Base-by-base conservation (phyloP, 163 green algal genomes). In the Scenedesmus sp. region DNA sequence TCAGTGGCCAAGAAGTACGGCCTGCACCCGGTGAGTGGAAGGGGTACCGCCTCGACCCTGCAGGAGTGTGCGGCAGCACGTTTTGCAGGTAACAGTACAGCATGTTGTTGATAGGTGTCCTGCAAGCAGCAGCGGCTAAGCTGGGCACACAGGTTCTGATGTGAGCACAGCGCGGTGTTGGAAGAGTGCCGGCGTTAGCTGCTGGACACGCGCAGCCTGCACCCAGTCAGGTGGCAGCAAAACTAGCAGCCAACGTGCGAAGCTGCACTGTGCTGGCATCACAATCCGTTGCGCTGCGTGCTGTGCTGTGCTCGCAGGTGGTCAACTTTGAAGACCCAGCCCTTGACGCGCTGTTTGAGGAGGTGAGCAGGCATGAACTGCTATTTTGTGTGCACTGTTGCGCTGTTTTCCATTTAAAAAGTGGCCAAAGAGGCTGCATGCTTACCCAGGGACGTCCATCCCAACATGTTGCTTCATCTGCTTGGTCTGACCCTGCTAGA, bases 11-110 rank as follows among this genome's bases (percentile, higher is more conserved):
- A 73, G 1, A 70, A 94, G 56, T 86, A 93, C 66, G 97, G 95
- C 18, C 92, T 99, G 73, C n/a, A 95, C 16, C 95, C 96, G 8
- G 94, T 98, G 20, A 87, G 74, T 15, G 83, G 67, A 34, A 20
- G 52, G 3, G 4, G 20, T 60, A 64, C 26, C 7, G 54, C 16
- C 54, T n/a, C 8, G 12, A 86, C 55, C 15, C 54, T 10, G 46
- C 10, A n/a, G 23, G 18, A 57, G 15, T n/a, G n/a, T 86, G n/a
- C 7, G 12, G 55, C 20, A 23, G 8, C 81, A 86, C 1, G 52
- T 8, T 8, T 67, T 86, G 12, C 55, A n/a, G 76, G 34, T 46
- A 46, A 46, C 34, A 46, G 34, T 46, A 46, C 34, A 46, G 34
- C 34, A 46, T 46, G 34, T 46, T 46, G 34, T 46, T 59, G 76